Base-by-base conservation (phyloP, 345 rosid genomes). In the Euphorbia lathyris region DNA sequence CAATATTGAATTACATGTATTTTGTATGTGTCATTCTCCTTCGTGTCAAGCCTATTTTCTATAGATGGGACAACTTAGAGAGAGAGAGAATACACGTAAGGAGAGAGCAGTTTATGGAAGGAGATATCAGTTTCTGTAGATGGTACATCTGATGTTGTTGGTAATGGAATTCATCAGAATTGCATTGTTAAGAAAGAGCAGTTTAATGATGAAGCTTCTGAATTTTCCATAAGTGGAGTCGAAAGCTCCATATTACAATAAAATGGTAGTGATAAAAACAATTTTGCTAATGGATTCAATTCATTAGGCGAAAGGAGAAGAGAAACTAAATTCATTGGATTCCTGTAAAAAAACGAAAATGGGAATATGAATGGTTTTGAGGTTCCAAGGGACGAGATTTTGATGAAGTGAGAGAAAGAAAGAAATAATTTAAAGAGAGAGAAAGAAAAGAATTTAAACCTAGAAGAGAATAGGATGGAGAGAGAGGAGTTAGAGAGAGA, bases 361-460 rank as follows among this genome's bases (percentile, higher is more conserved):
- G 86, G 78, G n/a, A 65, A 56, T 63, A 74, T 58, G 51, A 67
- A 58, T 69, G 48, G 57, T 23, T 8, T 55, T 29, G 81, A 72
- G 45, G 69, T 43, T 48, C 48, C 53, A 1, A 84, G 78, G 76
- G 81, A 25, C 70, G 80, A 45, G 72, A 70, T 73, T 45, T 68
- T 66, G 65, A 78, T 51, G 55, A 78, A 65, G 91, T n/a, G n/a
- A n/a, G n/a, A n/a, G n/a, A n/a, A 83, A 40, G 89, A 84, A 27
- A 85, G 82, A 68, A n/a, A n/a, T n/a, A n/a, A n/a, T n/a, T n/a
- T n/a, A n/a, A n/a, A n/a, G n/a, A n/a, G n/a, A n/a, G n/a, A n/a
- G n/a, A n/a, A n/a, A n/a, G n/a, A n/a, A n/a, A n/a, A n/a, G n/a
- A n/a, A n/a, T n/a, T n/a, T n/a, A n/a, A n/a, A n/a, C n/a, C n/a